These are phyloP conservation scores for Cystofilobasidium bisporidii DNA, from an alignment of 768 basidiomycete genomes.

Conservation along the genomic window DNA sequence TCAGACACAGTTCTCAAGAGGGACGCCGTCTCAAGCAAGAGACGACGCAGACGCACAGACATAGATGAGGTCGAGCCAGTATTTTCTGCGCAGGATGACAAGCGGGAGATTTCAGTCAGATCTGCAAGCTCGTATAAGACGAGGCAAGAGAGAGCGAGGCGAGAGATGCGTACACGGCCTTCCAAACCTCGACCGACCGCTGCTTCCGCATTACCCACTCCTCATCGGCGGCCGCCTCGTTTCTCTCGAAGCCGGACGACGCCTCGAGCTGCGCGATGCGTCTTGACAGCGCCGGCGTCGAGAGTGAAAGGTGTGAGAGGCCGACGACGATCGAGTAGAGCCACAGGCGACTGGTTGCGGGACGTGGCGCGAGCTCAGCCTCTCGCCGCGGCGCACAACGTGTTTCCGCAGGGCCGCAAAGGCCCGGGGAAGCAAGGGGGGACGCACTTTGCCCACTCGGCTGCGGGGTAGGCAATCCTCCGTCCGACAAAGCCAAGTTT, in stretches of 20 bases:
- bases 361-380: not conserved
- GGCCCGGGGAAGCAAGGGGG: not conserved
- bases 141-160: not conserved
- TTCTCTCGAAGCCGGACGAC: too few species aligned
- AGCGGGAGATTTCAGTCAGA: not conserved
- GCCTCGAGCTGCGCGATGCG: not conserved
- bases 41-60: not conserved
- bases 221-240: not conserved
- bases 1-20: too few species aligned
- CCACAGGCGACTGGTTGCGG: not conserved
- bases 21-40: too few species aligned
- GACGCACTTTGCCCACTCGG: not conserved
- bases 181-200: conserved; percentile 2
- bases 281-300: not conserved
- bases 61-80: not conserved
- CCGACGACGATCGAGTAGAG: not conserved
- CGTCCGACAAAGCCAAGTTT: not conserved
- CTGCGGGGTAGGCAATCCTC: not conserved
- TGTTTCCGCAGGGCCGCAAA: too few species aligned
- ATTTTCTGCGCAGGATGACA: not conserved
- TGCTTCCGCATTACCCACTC: not conserved
- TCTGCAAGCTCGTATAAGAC: not conserved
- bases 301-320: not conserved
- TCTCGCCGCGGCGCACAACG: not conserved
- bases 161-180: not conserved